Conservation (phyloP, 305 asterid genomes). For the Petunia hybrid region DNA sequence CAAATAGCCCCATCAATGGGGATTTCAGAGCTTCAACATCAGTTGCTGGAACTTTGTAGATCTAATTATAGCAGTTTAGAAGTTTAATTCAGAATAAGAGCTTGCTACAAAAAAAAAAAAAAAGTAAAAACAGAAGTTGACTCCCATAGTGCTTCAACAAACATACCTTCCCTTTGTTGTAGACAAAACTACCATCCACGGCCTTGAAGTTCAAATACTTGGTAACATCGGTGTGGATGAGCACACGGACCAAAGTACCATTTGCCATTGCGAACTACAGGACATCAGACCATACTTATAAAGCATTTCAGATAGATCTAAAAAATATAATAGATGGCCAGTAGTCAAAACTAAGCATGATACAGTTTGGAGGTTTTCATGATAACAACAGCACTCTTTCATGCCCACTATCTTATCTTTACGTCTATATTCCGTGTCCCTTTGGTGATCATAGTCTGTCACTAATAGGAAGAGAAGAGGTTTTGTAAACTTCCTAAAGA, state of each 20-base stretch:
- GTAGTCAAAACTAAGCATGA: neutral
- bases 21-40: constrained; percentile 97
- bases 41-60: constrained; percentile 95
- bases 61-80: constrained; percentile 51
- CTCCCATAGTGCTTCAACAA: constrained; percentile 24
- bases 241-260: constrained; percentile 89
- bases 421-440: neutral
- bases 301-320: neutral
- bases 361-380: constrained; percentile 8
- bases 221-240: constrained; percentile 88
- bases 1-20: constrained; percentile 89
- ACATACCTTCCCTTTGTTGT: constrained; percentile 89
- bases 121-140: neutral
- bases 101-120: neutral
- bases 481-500: neutral
- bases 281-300: constrained; percentile 26
- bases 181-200: constrained; percentile 94
- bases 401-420: constrained; percentile 11
- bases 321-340: neutral
- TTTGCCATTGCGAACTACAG: constrained; percentile 93
- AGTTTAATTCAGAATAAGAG: constrained; percentile 8
- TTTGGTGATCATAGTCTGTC: neutral
- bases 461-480: constrained; percentile 10
- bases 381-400: constrained; percentile 7
- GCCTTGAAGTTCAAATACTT: constrained; percentile 98